These are phyloP conservation scores for Ceratocystis harringtonii DNA, from an alignment of 2,329 filamentous ascomycete genomes.

Conservation along the genomic window DNA sequence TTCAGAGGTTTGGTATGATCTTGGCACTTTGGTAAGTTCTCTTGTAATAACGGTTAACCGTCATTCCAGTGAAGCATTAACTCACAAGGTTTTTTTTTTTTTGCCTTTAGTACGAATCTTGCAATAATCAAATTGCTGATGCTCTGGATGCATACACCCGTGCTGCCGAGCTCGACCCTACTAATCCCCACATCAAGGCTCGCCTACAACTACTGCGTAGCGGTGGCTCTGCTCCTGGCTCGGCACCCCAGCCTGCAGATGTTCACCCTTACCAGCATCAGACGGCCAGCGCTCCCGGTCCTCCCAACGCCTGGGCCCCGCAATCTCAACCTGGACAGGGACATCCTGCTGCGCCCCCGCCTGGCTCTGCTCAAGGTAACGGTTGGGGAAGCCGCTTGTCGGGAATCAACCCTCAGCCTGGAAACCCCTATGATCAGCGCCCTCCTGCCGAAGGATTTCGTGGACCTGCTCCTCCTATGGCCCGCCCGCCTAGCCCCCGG, in stretches of 20 bases:
- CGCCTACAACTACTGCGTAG: slow-evolving; percentile 77
- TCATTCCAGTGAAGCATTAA: slow-evolving; percentile 22
- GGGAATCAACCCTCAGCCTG: slow-evolving; percentile 62
- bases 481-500: slow-evolving; percentile 61
- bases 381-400: slow-evolving; percentile 52
- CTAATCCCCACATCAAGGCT: slow-evolving; percentile 91
- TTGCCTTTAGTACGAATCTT: slow-evolving; percentile 68
- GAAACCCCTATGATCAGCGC: slow-evolving; percentile 68
- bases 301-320: slow-evolving; percentile 78
- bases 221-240: slow-evolving; percentile 53
- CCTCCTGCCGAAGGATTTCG: slow-evolving; percentile 47
- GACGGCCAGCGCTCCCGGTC: slow-evolving; percentile 62
- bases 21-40: slow-evolving; percentile 73
- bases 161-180: slow-evolving; percentile 83
- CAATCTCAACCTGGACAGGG: slow-evolving; percentile 44
- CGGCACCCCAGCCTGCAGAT: slow-evolving; percentile 81
- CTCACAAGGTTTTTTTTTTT: background rate
- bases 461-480: slow-evolving; percentile 49
- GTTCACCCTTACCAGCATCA: slow-evolving; percentile 93
- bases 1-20: slow-evolving; percentile 97
- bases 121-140: slow-evolving; percentile 96
- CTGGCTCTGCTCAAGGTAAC: slow-evolving; percentile 32
- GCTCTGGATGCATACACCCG: slow-evolving; percentile 90
- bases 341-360: slow-evolving; percentile 28
- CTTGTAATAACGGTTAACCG: slow-evolving; percentile 12